These are phyloP conservation scores for Microbotryum scabiosae DNA, from an alignment of 1,284 basidiomycete species.

Conservation along the genomic window DNA sequence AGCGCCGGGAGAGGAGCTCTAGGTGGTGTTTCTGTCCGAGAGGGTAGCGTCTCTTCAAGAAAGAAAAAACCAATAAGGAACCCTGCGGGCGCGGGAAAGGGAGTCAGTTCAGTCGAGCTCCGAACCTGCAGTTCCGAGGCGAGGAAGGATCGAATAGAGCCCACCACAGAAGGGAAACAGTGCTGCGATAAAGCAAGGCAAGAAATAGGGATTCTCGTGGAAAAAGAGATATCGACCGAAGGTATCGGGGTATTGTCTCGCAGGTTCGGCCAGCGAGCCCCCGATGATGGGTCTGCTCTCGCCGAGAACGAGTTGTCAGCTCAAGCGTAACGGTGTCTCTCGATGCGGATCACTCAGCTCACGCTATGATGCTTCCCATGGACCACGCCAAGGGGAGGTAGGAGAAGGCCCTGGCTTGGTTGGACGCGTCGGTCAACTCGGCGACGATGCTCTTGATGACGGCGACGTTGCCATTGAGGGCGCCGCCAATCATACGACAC, in stretches of 20 bases:
- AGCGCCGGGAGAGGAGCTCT: background rate
- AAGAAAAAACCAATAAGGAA: slow-evolving; percentile 37
- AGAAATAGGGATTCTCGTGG: slow-evolving; percentile 36
- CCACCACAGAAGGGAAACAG: slow-evolving; percentile 32
- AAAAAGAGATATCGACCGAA: slow-evolving; percentile 32
- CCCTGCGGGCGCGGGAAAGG: background rate
- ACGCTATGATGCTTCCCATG: slow-evolving; percentile 27
- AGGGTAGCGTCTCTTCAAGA: slow-evolving; percentile 37
- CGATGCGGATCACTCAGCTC: background rate
- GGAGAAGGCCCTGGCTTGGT: slow-evolving; percentile 33
- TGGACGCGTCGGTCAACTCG: slow-evolving; percentile 33
- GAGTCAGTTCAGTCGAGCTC: background rate
- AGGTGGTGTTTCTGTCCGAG: no score
- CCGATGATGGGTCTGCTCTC: slow-evolving; percentile 27
- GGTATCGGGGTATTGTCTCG: slow-evolving; percentile 31
- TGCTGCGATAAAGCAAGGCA: slow-evolving; percentile 40
- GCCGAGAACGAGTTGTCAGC: background rate
- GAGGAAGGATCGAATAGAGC: background rate
- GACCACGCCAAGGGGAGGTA: slow-evolving; percentile 31
- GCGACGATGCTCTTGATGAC: slow-evolving; percentile 36
- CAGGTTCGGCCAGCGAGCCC: slow-evolving; percentile 38
- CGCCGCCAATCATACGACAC: slow-evolving; percentile 35
- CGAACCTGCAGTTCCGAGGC: background rate
- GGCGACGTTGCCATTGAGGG: slow-evolving; percentile 35
- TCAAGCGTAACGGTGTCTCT: background rate